phyloP scores from a whole-genome alignment of 1,284 basidiomycete species.

The Microstroma glucosiphilum region DNA sequence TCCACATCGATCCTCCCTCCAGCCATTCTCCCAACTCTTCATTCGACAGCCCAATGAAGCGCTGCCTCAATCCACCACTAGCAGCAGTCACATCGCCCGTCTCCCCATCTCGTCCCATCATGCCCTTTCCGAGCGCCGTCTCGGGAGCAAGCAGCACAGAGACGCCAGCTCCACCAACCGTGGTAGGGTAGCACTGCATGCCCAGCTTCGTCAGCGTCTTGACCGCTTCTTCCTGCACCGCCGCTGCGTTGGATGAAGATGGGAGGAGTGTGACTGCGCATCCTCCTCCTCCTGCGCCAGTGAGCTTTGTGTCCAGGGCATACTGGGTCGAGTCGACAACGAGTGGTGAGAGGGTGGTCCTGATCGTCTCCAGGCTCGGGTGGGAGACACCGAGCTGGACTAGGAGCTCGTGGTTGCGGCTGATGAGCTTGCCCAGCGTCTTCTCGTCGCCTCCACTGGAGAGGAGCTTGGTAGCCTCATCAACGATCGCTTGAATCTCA shows the following conservation, averaged over 20 bases:
- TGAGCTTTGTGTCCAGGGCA: constrained; percentile 84
- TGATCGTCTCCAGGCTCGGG: constrained; percentile 75
- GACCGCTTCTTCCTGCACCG: background rate
- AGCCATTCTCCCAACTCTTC: constrained; percentile 1
- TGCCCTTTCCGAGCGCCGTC: background rate
- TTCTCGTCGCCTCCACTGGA: constrained; percentile 14
- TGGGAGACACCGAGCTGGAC: constrained; percentile 89
- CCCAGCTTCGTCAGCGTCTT: background rate
- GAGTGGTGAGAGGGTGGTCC: constrained; percentile 46
- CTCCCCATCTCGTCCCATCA: background rate
- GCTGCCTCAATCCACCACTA: background rate
- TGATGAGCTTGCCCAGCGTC: constrained; percentile 55
- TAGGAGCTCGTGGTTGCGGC: constrained; percentile 81
- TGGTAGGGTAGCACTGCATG: background rate
- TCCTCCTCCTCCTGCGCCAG: constrained; percentile 96
- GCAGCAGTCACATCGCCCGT: background rate
- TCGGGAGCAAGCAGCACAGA: background rate
- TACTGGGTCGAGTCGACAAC: constrained; percentile 60
- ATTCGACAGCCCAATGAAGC: background rate
- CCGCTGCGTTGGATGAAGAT: background rate
- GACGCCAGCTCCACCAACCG: background rate
- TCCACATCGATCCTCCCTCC: background rate
- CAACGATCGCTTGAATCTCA: constrained; percentile 28
- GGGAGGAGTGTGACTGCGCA: constrained; percentile 93
- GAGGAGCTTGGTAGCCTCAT: constrained; percentile 33